These are phyloP conservation scores for Nicotiana paniculata DNA, from an alignment of 257 asterid genomes.

Conservation along the genomic window DNA sequence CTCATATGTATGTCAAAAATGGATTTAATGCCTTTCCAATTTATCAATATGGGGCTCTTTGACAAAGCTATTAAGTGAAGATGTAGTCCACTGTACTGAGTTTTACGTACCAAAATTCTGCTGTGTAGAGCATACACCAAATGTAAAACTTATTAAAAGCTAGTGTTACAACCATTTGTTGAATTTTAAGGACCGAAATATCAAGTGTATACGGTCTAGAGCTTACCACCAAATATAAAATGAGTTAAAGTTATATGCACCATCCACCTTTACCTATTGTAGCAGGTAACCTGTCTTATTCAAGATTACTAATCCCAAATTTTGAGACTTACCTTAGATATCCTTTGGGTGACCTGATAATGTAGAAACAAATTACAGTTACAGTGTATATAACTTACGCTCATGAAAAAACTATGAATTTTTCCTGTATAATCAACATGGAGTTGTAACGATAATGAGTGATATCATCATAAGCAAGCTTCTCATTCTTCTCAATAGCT, in stretches of 20 bases:
- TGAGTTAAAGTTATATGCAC: too few species aligned
- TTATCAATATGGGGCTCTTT: neutral
- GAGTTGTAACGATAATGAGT: neutral
- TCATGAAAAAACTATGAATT: neutral
- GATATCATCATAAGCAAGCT: neutral
- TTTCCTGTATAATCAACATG: neutral
- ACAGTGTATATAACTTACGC: too few species aligned
- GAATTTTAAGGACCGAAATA: neutral
- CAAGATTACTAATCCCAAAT: too few species aligned
- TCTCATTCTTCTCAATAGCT: neutral
- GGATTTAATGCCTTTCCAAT: neutral
- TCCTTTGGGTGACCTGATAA: too few species aligned
- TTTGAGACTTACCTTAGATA: too few species aligned
- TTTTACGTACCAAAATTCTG: neutral
- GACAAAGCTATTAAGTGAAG: neutral
- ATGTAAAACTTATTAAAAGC: neutral
- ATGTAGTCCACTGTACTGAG: neutral
- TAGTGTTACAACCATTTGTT: neutral
- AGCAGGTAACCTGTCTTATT: too few species aligned
- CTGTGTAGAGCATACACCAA: neutral
- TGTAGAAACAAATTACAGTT: too few species aligned
- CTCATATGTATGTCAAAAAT: neutral
- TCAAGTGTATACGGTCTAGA: neutral
- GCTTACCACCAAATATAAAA: neutral
- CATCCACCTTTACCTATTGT: too few species aligned